Base-by-base conservation (phyloP, 2,329 filamentous ascomycete species). In the Rutstroemia sp. region DNA sequence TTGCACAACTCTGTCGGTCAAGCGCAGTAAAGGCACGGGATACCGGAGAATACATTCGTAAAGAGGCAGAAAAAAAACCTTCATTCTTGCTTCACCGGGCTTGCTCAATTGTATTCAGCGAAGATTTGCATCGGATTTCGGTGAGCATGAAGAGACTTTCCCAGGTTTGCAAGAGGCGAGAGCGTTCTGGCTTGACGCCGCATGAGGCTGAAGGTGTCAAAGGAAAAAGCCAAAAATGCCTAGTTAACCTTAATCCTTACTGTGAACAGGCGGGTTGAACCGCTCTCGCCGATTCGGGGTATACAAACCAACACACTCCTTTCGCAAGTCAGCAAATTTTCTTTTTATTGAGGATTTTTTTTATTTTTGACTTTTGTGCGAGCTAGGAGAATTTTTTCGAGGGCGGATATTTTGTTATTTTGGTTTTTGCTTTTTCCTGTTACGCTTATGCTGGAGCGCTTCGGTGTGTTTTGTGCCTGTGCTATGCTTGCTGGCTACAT, bases 121-220 rank as follows among this genome's bases (percentile, higher is more conserved):
- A 50, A 27, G 12, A 23, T 54, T 49, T 41, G 7, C 48, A 21
- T 27, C n/a, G 39, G 1, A 5, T n/a, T 42, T 7, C 39, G 39
- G 39, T 41, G 38, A 41, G 30, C 12, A 12, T 34, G 30, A 10
- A 21, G 41, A 47, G n/a, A 38, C 39, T 34, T 38, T 48, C 16
- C 42, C 19, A 38, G n/a, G 41, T 27, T 39, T 39, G 51, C 19
- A 39, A 54, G n/a, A 23, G 48, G 51, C 42, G 51, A 48, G 42
- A 54, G 38, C 50, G 34, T 50, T 55, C 38, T 44, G 37, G 53
- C 34, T n/a, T 27, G 38, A 45, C 46, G 46, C 53, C 38, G 37
- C 53, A 50, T 54, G 45, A 42, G 51, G 42, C 42, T 42, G 37
- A 48, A 12, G 9, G 10, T 10, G 30, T 4, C 8, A 10, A 34